A percentile compares a stretch with the other conserved stretches of the same genome.
phyloP scores from a whole-genome alignment of 768 basidiomycete genomes.

The Mycena filopes region DNA sequence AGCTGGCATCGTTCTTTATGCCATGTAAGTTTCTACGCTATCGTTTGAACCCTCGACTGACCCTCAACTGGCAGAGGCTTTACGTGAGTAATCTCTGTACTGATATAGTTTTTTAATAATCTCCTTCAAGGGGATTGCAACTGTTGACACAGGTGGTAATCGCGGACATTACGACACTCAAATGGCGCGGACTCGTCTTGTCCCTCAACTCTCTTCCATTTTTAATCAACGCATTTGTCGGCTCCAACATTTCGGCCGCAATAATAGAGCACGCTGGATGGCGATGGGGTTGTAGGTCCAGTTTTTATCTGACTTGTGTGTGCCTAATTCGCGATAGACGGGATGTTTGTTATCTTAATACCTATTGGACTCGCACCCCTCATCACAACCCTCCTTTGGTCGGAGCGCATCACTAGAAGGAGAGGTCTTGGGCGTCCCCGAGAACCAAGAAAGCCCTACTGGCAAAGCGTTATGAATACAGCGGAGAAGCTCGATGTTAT shows the following conservation, averaged over 20 bases:
- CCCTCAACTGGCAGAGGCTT: conserved; percentile 61
- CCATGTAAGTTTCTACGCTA: conserved; percentile 51
- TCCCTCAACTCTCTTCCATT: conserved; percentile 60
- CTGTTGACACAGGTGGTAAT: conserved; percentile 72
- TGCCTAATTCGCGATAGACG: conserved; percentile 46
- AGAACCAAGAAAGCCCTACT: conserved; percentile 23
- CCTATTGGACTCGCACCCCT: conserved; percentile 62
- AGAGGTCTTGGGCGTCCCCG: conserved; percentile 40
- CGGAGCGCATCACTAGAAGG: conserved; percentile 58
- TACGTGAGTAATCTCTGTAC: conserved; percentile 53
- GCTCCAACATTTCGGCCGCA: conserved; percentile 67
- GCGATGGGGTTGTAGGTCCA: conserved; percentile 75
- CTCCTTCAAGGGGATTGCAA: conserved; percentile 60
- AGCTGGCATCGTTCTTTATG: conserved; percentile 67
- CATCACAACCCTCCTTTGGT: conserved; percentile 65
- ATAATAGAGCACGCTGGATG: conserved; percentile 58
- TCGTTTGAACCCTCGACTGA: conserved; percentile 39
- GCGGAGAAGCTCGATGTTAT: conserved; percentile 56
- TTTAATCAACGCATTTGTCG: conserved; percentile 72
- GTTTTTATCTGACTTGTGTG: neutral
- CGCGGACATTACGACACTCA: conserved; percentile 68
- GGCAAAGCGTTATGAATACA: conserved; percentile 36
- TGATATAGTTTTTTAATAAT: conserved; percentile 33
- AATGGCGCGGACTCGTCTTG: conserved; percentile 59
- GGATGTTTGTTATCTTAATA: conserved; percentile 68